These are phyloP conservation scores for Acanthamoeba polyphaga DNA, from an alignment of 208 protist genomes.

Conservation along the genomic window DNA sequence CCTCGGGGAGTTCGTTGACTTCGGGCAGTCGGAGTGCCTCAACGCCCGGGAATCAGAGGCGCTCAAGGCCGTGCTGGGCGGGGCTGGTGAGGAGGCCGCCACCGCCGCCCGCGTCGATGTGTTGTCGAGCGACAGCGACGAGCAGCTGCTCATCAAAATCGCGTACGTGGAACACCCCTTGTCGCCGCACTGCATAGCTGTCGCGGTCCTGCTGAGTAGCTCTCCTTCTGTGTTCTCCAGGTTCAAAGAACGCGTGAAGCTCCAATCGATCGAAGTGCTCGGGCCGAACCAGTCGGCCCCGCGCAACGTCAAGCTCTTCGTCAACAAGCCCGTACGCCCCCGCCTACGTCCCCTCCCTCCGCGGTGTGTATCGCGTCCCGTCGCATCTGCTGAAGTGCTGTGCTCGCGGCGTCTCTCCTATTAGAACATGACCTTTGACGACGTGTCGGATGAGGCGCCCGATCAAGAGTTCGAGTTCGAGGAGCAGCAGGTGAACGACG, in stretches of 20 bases:
- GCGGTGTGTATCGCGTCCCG: too few relatives aligned
- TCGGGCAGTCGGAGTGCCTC: constrained; percentile 8
- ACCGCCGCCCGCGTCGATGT: background rate
- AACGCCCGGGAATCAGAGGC: background rate
- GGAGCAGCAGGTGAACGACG: background rate
- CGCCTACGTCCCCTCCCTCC: background rate
- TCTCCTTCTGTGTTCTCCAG: background rate
- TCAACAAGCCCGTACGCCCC: constrained; percentile 19
- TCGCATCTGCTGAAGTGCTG: background rate
- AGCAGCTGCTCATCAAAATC: constrained; percentile 55
- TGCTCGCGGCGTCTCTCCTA: background rate
- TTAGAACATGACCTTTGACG: constrained; percentile 43
- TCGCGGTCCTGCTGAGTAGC: too few relatives aligned
- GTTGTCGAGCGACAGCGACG: constrained; percentile 11
- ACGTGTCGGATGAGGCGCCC: background rate
- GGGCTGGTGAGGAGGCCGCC: background rate
- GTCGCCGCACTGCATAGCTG: too few relatives aligned
- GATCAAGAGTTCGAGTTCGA: constrained; percentile 15
- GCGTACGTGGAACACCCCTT: background rate
- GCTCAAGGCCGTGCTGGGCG: background rate
- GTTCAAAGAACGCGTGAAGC: constrained; percentile 44
- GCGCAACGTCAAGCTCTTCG: background rate
- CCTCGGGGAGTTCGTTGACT: constrained; percentile 15
- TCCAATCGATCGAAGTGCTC: constrained; percentile 13
- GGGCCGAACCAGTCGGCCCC: background rate